Percentiles rank a stretch among this genome's conserved stretches.
Conservation (phyloP, 148 eudicot genomes). For the Vaccinium vitisidaea region DNA sequence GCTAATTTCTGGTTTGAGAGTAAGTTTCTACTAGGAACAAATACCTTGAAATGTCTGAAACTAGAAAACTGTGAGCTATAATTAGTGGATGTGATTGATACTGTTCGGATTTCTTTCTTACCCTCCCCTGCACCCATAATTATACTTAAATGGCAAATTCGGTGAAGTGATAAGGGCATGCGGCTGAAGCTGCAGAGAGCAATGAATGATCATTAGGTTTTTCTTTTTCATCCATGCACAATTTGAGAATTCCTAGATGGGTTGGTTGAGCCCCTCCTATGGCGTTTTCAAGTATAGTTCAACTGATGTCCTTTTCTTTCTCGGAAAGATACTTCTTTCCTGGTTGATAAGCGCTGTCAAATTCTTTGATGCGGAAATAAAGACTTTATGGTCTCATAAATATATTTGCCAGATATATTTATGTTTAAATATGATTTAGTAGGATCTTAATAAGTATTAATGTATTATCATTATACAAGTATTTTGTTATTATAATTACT, state of each 20-base stretch:
- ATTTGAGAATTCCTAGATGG: not conserved
- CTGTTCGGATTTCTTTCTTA: not conserved
- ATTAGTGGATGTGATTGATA: not conserved
- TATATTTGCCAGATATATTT: no score
- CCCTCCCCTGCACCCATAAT: not conserved
- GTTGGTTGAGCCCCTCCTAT: conserved; percentile 3
- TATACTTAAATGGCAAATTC: not conserved
- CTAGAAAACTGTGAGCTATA: not conserved
- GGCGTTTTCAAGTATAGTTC: not conserved
- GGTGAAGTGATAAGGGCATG: not conserved
- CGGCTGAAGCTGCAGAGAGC: not conserved
- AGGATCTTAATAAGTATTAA: no score
- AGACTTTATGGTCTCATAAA: no score
- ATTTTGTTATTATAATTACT: no score
- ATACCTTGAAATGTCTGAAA: not conserved
- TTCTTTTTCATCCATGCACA: not conserved
- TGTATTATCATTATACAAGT: no score
- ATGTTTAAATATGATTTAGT: no score
- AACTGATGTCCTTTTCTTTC: not conserved
- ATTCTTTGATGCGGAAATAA: not conserved
- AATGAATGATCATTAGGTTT: not conserved
- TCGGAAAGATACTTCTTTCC: not conserved
- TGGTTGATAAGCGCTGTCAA: not conserved
- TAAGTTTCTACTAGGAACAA: not conserved
- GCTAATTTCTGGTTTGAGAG: not conserved